phyloP scores from a whole-genome alignment of 176 grass and related monocot species.

The Avena insularis region DNA sequence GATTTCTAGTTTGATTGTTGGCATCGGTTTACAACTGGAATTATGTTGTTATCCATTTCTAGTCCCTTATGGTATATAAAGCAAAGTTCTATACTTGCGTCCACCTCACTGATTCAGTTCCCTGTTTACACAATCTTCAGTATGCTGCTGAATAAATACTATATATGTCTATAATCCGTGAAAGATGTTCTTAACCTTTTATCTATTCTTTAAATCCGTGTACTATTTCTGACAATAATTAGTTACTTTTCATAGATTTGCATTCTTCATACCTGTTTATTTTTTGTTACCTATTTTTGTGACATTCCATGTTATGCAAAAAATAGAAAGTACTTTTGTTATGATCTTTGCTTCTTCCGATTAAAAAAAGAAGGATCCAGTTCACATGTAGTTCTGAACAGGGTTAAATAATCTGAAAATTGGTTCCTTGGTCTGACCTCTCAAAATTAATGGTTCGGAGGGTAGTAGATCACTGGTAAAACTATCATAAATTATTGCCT shows the following conservation, averaged over 20 bases:
- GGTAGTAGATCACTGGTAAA: not conserved
- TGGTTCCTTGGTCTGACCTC: not conserved
- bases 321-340: not conserved
- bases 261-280: not conserved
- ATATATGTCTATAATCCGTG: not conserved
- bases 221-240: not conserved
- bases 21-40: no score
- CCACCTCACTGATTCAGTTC: no score
- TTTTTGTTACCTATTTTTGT: not conserved
- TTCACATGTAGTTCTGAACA: not conserved
- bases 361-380: constrained; percentile 12
- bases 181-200: not conserved
- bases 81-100: no score
- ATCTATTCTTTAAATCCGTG: not conserved
- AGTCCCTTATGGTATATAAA: no score
- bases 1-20: no score
- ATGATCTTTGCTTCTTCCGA: constrained; percentile 16
- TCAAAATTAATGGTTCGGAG: not conserved
- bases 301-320: constrained; percentile 7
- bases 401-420: not conserved
- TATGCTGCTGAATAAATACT: not conserved
- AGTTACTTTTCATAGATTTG: no score
- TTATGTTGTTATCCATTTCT: no score
- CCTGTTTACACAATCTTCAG: no score
- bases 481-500: not conserved